phyloP scores from a whole-genome alignment of 805 yeast species.

The Sugiyamaella qingdaonensis region DNA sequence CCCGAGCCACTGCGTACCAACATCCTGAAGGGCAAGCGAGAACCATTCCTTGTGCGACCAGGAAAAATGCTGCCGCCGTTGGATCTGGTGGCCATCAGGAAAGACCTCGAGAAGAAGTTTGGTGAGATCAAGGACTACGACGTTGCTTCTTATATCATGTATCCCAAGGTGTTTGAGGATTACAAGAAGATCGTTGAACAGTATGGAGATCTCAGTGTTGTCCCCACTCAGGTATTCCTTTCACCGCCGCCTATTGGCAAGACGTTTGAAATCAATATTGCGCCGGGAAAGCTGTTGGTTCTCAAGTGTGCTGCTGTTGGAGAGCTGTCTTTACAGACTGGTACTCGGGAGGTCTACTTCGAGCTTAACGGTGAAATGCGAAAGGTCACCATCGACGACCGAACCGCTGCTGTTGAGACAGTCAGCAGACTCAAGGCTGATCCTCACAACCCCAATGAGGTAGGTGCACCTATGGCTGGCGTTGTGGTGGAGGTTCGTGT shows the following conservation, averaged over 20 bases:
- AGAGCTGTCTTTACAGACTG: conserved; percentile 77
- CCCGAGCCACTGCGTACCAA: conserved; percentile 97
- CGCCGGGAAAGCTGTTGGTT: conserved; percentile 90
- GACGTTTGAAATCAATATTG: conserved; percentile 84
- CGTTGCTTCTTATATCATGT: conserved; percentile 94
- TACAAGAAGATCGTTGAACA: conserved; percentile 68
- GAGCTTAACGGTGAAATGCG: conserved; percentile 98
- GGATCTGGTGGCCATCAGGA: conserved; percentile 65
- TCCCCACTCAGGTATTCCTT: conserved; percentile 89
- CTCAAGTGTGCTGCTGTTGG: conserved; percentile 90
- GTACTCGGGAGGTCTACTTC: conserved; percentile 93
- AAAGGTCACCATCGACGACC: conserved; percentile 88
- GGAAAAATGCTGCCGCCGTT: conserved; percentile 87
- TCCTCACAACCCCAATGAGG: conserved; percentile 78
- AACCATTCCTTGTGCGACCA: conserved; percentile 84
- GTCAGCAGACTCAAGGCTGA: conserved; percentile 89
- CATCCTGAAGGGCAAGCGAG: conserved; percentile 86
- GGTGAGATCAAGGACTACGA: conserved; percentile 81
- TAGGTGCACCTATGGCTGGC: conserved; percentile 99
- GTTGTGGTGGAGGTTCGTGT: conserved; percentile 93
- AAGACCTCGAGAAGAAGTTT: conserved; percentile 71
- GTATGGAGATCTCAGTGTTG: conserved; percentile 89
- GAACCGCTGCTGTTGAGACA: conserved; percentile 77
- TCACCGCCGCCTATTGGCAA: conserved; percentile 84
- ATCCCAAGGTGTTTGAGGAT: conserved; percentile 93